Evolutionary conservation across 306 rosid genomes (phyloP).

Genomic region (Cucurbita moschata): DNA sequence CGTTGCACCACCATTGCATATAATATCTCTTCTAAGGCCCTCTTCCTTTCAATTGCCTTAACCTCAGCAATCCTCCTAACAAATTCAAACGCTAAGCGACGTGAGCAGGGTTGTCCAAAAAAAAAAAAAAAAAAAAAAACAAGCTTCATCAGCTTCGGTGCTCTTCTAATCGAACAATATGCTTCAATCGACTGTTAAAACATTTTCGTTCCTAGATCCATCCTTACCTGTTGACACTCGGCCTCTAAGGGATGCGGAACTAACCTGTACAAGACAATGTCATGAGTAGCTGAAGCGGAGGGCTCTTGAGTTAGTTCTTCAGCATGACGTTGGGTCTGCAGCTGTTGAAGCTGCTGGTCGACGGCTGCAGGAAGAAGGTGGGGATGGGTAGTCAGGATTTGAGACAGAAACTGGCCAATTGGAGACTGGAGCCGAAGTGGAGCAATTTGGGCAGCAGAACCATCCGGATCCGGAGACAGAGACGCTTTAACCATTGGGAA

Average conservation of each 20-base stretch:
- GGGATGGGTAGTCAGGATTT: slow-evolving; percentile 51
- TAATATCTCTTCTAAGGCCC: slow-evolving; percentile 63
- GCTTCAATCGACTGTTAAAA: no score
- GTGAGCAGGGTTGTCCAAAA: no score
- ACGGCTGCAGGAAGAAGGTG: slow-evolving; percentile 81
- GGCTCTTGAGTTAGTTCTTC: slow-evolving; percentile 45
- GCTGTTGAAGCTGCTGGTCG: slow-evolving; percentile 86
- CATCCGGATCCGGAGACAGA: slow-evolving; percentile 25
- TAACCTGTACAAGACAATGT: slow-evolving; percentile 67
- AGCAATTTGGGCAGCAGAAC: slow-evolving; percentile 33
- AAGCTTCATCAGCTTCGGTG: no score
- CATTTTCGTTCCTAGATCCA: no score
- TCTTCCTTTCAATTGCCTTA: slow-evolving; percentile 58
- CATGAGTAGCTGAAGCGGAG: slow-evolving; percentile 34
- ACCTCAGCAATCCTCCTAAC: slow-evolving; percentile 89
- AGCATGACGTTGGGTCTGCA: slow-evolving; percentile 73
- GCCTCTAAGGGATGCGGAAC: no score
- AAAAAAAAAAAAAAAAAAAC: no score
- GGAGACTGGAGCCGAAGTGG: slow-evolving; percentile 79
- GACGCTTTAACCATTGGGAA: not conserved
- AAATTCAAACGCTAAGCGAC: not conserved
- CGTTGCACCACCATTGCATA: slow-evolving; percentile 71
- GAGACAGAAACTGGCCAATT: slow-evolving; percentile 67
- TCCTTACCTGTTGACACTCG: no score
- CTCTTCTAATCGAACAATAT: no score